A percentile compares a stretch with the other conserved stretches of the same genome.
phyloP scores from a whole-genome alignment of 208 protist genomes.

The Leishmania major region DNA sequence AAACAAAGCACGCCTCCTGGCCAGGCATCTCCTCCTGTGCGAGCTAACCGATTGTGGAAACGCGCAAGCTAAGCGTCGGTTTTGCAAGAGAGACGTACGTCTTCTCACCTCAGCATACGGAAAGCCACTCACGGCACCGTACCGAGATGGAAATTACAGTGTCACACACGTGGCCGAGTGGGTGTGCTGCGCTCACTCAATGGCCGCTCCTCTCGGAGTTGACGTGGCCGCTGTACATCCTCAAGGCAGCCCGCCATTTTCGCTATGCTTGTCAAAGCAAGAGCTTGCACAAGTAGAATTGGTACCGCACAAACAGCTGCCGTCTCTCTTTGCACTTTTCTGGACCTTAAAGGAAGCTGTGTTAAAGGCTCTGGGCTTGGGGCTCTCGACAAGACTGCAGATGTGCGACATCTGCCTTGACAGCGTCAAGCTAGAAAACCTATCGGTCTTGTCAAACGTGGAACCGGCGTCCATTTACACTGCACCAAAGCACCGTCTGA shows the following conservation, averaged over 20 bases:
- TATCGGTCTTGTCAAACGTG: background rate
- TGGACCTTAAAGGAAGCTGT: conserved; percentile 48
- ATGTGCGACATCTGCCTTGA: conserved; percentile 15
- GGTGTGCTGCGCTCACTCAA: conserved; percentile 22
- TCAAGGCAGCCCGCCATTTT: background rate
- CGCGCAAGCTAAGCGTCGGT: background rate
- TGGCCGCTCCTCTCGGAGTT: conserved; percentile 18
- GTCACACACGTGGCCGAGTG: conserved; percentile 32
- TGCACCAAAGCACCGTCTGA: background rate
- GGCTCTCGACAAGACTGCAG: conserved; percentile 16
- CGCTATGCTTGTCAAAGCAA: background rate
- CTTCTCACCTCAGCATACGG: conserved; percentile 6
- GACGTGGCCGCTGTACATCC: conserved; percentile 20
- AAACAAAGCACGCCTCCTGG: conserved; percentile 17
- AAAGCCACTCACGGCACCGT: conserved; percentile 13
- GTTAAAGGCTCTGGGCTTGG: conserved; percentile 42
- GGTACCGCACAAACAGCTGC: background rate
- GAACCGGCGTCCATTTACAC: background rate
- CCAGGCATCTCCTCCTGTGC: conserved; percentile 14
- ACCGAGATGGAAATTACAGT: conserved; percentile 16
- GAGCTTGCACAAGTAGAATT: conserved; percentile 4
- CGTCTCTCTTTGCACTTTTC: conserved; percentile 17
- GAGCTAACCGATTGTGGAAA: background rate
- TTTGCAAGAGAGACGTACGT: conserved; percentile 5
- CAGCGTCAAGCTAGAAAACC: background rate